Conservation (phyloP, 169 alveolate species). For the Eimeria acervulina region DNA sequence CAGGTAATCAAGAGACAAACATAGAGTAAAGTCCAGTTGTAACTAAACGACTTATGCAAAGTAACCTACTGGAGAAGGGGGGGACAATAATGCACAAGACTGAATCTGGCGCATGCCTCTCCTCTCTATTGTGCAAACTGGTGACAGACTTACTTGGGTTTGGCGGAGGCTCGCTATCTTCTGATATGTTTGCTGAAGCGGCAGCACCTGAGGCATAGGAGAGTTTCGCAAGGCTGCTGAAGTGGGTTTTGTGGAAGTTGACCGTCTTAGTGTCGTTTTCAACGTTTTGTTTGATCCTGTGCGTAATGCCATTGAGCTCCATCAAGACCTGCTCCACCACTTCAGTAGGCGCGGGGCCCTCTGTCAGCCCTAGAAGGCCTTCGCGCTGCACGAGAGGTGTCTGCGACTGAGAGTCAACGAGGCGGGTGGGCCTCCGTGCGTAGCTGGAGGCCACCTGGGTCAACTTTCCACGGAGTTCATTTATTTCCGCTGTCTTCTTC, state of each 20-base stretch:
- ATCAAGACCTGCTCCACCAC: not conserved
- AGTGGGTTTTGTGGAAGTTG: not conserved
- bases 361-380: not conserved
- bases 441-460: not conserved
- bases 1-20: not conserved
- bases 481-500: not conserved
- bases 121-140: not conserved
- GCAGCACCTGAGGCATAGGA: not conserved
- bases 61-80: not conserved
- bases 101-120: not conserved
- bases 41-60: not conserved
- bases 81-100: not conserved
- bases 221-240: not conserved
- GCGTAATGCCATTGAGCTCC: not conserved
- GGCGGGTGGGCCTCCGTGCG: not conserved
- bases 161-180: not conserved
- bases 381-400: not conserved
- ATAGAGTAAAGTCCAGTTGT: not conserved
- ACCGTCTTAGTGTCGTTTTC: constrained; percentile 21
- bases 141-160: not conserved
- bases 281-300: constrained; percentile 7
- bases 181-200: not conserved
- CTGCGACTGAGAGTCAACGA: not conserved
- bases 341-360: not conserved
- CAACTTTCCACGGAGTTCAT: not conserved